These are phyloP conservation scores for Cyberlindnera bimundalis DNA, from an alignment of 805 yeast species.

Conservation along the genomic window DNA sequence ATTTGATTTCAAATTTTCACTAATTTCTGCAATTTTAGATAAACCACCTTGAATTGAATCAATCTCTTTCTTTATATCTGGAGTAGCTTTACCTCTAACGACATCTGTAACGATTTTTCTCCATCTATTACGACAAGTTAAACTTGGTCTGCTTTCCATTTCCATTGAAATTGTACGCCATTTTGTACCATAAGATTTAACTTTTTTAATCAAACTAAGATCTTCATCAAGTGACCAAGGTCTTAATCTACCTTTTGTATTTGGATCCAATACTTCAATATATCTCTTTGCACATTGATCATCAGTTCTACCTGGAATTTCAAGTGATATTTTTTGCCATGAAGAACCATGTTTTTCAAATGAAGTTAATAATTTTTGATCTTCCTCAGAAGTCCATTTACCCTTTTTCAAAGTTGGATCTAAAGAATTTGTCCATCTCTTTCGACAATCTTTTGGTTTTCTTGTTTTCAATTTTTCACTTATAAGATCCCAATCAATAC, in stretches of 20 bases:
- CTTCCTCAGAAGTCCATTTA: conserved; percentile 83
- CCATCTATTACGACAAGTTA: conserved; percentile 93
- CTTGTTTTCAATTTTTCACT: conserved; percentile 49
- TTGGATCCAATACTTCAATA: conserved; percentile 83
- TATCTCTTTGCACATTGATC: conserved; percentile 94
- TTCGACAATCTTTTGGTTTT: conserved; percentile 78
- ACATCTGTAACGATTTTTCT: conserved; percentile 77
- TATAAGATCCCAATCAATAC: conserved; percentile 61
- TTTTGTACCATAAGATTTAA: conserved; percentile 73
- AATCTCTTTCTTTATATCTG: conserved; percentile 54
- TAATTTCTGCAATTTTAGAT: conserved; percentile 26
- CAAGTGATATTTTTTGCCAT: conserved; percentile 81
- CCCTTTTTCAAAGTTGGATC: conserved; percentile 84
- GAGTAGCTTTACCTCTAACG: conserved; percentile 60
- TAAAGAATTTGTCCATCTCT: conserved; percentile 82
- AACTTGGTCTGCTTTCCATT: conserved; percentile 76
- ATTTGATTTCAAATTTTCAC: conserved; percentile 16
- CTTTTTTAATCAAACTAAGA: conserved; percentile 58
- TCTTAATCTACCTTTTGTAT: conserved; percentile 68
- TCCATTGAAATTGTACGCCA: conserved; percentile 80
- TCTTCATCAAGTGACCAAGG: conserved; percentile 84
- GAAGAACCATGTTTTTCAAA: conserved; percentile 68
- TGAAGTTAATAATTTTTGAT: conserved; percentile 58
- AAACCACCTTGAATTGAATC: conserved; percentile 43
- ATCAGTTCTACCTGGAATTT: conserved; percentile 82